Base-by-base conservation (phyloP, 2,329 filamentous ascomycete genomes). In the Colletotrichum sp. region DNA sequence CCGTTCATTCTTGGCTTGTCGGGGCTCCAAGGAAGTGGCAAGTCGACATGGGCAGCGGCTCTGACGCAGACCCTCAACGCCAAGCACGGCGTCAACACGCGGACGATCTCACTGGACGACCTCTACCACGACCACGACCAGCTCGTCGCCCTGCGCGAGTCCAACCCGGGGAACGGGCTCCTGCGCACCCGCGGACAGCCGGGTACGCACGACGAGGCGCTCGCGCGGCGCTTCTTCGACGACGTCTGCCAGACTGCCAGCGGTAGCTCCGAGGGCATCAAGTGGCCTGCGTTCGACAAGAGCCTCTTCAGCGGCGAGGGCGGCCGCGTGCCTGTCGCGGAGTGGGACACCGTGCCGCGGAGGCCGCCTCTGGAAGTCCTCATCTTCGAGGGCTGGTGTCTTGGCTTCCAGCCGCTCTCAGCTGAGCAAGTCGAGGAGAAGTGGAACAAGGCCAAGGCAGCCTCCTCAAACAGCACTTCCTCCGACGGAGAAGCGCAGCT, bases 301-400 rank as follows among this genome's bases (percentile, higher is more conserved):
- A 76, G 75, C 43, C 66, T 74, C 4, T 66, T 66, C 43, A 30
- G 38, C n/a, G 75, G 75, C 16, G 71, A 76, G 26, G 75, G 71
- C 2, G 75, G 71, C 12, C 72, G 71, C 13, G 71, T 70, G 3
- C 71, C 71, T 2, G 24, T 48, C 2, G 26, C 66, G 0, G 21
- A 76, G 32, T 76, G 75, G 71, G 66, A 76, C 18, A 62, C 1
- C 8, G 71, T 76, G 16, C 61, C 71, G 10, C 66, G 75, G 8
- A 75, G 21, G n/a, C 66, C 71, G 36, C 71, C 71, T 1, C 36
- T 76, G 8, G 66, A 75, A 24, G 71, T 76, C 8, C 62, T 75
- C n/a, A 71, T 76, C 30, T 76, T 76, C 34, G 71, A 76, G 26
- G 75, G 75, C 32, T 76, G 71, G 75, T 76, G 75, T 36, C 58